These are phyloP conservation scores for Colletotrichum abscissum DNA, from an alignment of 2,329 filamentous ascomycete genomes.

Conservation along the genomic window DNA sequence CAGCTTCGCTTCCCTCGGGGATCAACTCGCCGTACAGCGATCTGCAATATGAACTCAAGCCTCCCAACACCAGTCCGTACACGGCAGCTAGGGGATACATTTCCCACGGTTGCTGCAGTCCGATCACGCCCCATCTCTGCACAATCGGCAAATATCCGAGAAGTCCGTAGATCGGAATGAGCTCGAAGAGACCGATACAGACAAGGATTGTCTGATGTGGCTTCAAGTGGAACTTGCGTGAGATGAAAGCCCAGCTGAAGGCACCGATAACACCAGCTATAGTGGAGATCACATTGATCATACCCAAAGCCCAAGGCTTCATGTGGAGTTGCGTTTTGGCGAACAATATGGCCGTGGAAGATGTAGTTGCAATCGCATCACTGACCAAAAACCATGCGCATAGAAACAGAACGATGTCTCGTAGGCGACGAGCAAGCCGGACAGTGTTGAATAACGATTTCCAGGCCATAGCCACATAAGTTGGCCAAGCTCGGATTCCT, in stretches of 20 bases:
- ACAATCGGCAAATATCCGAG: slow-evolving; percentile 88
- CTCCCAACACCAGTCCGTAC: slow-evolving; percentile 95
- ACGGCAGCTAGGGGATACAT: slow-evolving; percentile 94
- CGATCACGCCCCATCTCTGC: slow-evolving; percentile 77
- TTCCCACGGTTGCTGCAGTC: slow-evolving; percentile 94
- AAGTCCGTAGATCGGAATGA: slow-evolving; percentile 92
- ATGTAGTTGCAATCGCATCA: slow-evolving; percentile 94
- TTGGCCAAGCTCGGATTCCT: slow-evolving; percentile 64
- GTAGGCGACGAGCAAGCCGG: slow-evolving; percentile 76
- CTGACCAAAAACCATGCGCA: slow-evolving; percentile 94
- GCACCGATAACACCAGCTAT: slow-evolving; percentile 86
- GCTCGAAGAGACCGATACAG: slow-evolving; percentile 90
- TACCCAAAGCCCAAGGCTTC: slow-evolving; percentile 85
- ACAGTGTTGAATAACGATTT: slow-evolving; percentile 84
- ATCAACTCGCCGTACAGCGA: slow-evolving; percentile 94
- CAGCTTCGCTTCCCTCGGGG: slow-evolving; percentile 91
- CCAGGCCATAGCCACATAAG: slow-evolving; percentile 88
- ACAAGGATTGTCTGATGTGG: slow-evolving; percentile 91
- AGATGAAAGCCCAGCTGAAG: slow-evolving; percentile 88
- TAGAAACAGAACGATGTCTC: slow-evolving; percentile 83
- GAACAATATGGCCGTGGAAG: slow-evolving; percentile 93
- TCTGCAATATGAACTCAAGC: slow-evolving; percentile 90
- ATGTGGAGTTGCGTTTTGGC: slow-evolving; percentile 94
- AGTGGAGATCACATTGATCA: slow-evolving; percentile 95
- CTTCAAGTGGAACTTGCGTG: slow-evolving; percentile 73